phyloP scores from a whole-genome alignment of 83 land plant genomes.

The Picea mariana region DNA sequence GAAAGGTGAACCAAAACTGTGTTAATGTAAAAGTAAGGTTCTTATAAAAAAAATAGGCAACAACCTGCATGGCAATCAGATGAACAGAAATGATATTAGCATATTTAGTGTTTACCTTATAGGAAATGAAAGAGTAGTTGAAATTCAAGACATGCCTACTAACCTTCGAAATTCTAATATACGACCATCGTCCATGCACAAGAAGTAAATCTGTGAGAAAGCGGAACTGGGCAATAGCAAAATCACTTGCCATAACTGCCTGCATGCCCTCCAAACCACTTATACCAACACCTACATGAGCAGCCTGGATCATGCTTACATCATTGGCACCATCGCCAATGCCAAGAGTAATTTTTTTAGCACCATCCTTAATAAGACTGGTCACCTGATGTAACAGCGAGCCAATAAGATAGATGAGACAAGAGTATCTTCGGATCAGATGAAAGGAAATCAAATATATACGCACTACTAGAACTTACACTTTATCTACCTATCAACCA shows the following conservation, averaged over 20 bases:
- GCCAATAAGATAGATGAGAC: background rate
- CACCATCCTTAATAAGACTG: conserved; percentile 90
- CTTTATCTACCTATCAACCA: background rate
- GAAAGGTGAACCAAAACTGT: conserved; percentile 99
- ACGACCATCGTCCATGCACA: conserved; percentile 99
- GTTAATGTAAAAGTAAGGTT: conserved; percentile 96
- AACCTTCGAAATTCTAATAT: conserved; percentile 92
- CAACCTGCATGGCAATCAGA: conserved; percentile 63
- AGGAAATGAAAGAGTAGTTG: background rate
- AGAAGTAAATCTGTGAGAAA: conserved; percentile 93
- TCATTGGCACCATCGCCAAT: conserved; percentile 99
- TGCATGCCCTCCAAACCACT: conserved; percentile 99
- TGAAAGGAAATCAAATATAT: background rate
- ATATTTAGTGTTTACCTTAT: background rate
- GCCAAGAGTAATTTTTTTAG: conserved; percentile 90
- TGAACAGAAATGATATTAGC: background rate
- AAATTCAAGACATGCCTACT: background rate
- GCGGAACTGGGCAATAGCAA: conserved; percentile 99
- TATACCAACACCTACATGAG: conserved; percentile 98
- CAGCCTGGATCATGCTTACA: conserved; percentile 99
- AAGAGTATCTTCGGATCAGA: background rate
- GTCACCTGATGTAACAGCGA: conserved; percentile 66
- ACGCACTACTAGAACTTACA: background rate
- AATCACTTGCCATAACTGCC: conserved; percentile 99
- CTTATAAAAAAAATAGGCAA: conserved; percentile 96